Evolutionary conservation across 2,329 filamentous ascomycete genomes (phyloP).

Genomic region (Talaromyces piceae): DNA sequence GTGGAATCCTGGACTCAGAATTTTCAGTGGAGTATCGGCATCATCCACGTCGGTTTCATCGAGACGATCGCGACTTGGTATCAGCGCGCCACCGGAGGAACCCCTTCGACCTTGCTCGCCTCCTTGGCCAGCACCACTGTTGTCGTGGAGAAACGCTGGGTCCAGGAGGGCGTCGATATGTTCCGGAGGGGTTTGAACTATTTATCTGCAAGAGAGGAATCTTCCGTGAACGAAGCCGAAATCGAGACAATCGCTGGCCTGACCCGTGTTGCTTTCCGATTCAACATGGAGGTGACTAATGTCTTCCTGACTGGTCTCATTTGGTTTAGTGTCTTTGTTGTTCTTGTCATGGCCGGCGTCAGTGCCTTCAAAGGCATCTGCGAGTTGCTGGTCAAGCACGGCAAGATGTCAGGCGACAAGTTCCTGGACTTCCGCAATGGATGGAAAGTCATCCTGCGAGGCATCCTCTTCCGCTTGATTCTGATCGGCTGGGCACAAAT

Average conservation of each 20-base stretch:
- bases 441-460: conserved; percentile 87
- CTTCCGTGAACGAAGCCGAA: conserved; percentile 44
- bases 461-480: conserved; percentile 83
- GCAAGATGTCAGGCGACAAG: conserved; percentile 74
- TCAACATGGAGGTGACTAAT: conserved; percentile 80
- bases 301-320: conserved; percentile 85
- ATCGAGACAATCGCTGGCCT: conserved; percentile 65
- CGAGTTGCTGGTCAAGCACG: conserved; percentile 65
- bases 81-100: conserved; percentile 84
- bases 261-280: conserved; percentile 78
- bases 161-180: conserved; percentile 30
- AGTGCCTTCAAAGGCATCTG: conserved; percentile 72
- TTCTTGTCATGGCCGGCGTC: conserved; percentile 65
- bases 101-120: conserved; percentile 69
- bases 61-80: conserved; percentile 92
- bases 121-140: conserved; percentile 69
- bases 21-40: conserved; percentile 97
- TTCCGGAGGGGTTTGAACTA: conserved; percentile 27
- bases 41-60: conserved; percentile 80
- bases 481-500: conserved; percentile 90
- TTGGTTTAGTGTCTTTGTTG: conserved; percentile 80
- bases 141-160: conserved; percentile 66
- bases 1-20: conserved; percentile 93
- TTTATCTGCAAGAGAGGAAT: conserved; percentile 49
- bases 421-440: conserved; percentile 92